Base-by-base conservation (phyloP, 2,329 filamentous ascomycete genomes). In the Zelopaecilomyces penicillatus region DNA sequence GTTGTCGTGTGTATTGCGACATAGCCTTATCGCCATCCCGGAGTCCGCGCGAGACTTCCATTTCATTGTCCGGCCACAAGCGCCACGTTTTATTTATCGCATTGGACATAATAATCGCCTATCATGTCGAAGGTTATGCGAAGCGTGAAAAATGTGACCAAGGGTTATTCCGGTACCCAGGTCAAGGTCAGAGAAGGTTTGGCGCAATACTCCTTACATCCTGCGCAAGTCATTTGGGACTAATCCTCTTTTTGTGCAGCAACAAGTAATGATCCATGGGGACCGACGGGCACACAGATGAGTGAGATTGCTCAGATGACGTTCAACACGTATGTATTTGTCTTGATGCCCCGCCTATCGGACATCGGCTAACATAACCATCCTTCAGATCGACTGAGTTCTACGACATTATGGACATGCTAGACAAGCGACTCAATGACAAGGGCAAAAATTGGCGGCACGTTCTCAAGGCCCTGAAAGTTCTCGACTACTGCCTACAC, bases 381-480 rank as follows among this genome's bases (percentile, higher is more conserved):
- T 9, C 38, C 30, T 48, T 36, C 52, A 95, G 91, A 62, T 90
- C 89, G 32, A 91, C 85, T 67, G 93, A 97, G 65, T 98, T 98
- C 71, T 95, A 95, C 71, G 91, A 98, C 65, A 96, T 98, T 59
- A 95, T 98, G 84, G 93, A 98, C 65, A 98, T 98, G 88, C 75
- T 98, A 54, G 93, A 98, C 69, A 97, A 97, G 74, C 85, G 93
- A 55, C 73, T 98, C 60, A 98, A 98, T 59, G 93, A 98, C 68
- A 97, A 98, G 68, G 93, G 93, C 61, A 98, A 97, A 76, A 98
- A 98, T 65, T 98, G 93, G 93, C 83, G 93, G 57, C 93, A 98
- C 64, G 93, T 98, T 9, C 73, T 98, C 48, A 98, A 98, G 69
- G 94, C 93, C 36, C 74, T 98, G 55, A 98, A 98, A 65, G 93